Base-by-base conservation (phyloP, 176 grass and related monocot genomes). In the Puya raimondii region DNA sequence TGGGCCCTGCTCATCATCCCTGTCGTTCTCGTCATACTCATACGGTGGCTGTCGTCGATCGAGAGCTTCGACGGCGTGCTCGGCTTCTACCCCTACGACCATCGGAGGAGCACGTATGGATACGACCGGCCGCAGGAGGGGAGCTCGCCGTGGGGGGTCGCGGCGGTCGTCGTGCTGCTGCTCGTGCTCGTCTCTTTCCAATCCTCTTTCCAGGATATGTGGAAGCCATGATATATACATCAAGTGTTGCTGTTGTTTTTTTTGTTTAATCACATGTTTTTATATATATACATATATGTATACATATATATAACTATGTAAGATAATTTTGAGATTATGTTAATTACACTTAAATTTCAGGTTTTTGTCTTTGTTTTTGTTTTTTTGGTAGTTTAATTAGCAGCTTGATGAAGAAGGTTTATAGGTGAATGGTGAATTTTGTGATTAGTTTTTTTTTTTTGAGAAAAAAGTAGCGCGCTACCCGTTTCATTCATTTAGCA, bases 11-110 rank as follows among this genome's bases (percentile, higher is more conserved):
- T 97, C 59, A 67, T 1, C 72, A 48, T 97, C 73, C 59, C 80
- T 10, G 64, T 77, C 52, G 1, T 59, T 18, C 84, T 95, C 74
- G 78, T 97, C 12, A 82, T 97, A 63, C 66, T 92, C 67, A 97
- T 97, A 74, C 64, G 74, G 9, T 97, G 94, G 94, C 64, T 92
- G 63, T 97, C 94, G 50, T 92, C 89, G 64, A 75, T 92, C 48
- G 94, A 97, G 0, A 64, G 42, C 73, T 80, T 92, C 78, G 89
- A 97, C 18, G 89, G 90, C 0, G 73, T 80, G 76, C 66, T 85
- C 70, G 77, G 89, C 0, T 82, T 85, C 61, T 83, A 90, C 69
- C 76, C 76, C 15, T 67, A 52, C 14, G 79, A 85, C 25, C 50
- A 75, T 11, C 76, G 70, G 56, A 67, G 81, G 23, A 29, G 64